A percentile compares a stretch with the other conserved stretches of the same genome.
Conservation (phyloP, 164 flowering plant genomes). For the Tetrastigma voinierianum region DNA sequence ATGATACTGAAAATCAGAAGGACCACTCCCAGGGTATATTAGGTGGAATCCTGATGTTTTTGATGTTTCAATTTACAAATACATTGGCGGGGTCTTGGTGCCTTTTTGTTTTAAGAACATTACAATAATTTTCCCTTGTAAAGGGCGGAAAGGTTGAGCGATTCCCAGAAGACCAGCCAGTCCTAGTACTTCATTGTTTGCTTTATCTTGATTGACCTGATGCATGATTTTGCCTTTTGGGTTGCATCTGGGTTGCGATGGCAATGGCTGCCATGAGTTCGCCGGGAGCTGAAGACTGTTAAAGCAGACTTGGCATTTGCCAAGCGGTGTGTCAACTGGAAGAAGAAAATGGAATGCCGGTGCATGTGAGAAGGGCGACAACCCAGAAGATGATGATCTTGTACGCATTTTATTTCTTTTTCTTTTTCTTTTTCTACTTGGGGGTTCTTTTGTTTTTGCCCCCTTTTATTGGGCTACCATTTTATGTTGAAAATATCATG, state of each 20-base stretch:
- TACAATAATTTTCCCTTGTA: no score
- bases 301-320: conserved; percentile 96
- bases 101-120: no score
- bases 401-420: conserved; percentile 24
- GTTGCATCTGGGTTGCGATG: conserved; percentile 79
- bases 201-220: conserved; percentile 5
- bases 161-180: neutral
- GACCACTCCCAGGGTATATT: neutral
- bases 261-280: conserved; percentile 95
- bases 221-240: conserved; percentile 26
- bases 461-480: no score
- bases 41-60: neutral
- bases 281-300: conserved; percentile 85
- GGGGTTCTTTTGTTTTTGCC: neutral
- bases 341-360: conserved; percentile 83
- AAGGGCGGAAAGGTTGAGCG: neutral
- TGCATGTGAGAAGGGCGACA: conserved; percentile 70
- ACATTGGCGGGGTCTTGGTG: no score
- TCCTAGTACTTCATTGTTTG: neutral
- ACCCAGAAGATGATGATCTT: conserved; percentile 89
- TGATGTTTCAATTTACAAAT: neutral
- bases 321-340: conserved; percentile 90
- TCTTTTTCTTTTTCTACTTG: neutral
- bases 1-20: no score
- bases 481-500: no score